Percentiles rank a stretch among this genome's conserved stretches.
Conservation (phyloP, 2,329 filamentous ascomycete genomes). For the Ophiostoma fasciatum region DNA sequence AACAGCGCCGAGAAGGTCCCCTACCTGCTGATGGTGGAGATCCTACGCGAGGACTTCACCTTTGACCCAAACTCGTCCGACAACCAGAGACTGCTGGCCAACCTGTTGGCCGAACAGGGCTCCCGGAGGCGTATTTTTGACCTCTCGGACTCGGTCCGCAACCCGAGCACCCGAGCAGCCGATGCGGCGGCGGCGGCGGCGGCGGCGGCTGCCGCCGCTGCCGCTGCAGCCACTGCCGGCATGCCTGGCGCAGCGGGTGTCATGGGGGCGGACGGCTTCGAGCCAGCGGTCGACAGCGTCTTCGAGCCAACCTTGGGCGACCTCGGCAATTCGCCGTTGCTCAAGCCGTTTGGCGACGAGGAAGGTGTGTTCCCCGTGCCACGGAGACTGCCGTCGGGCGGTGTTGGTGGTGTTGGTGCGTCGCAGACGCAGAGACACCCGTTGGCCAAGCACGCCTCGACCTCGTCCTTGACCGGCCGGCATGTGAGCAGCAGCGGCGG, state of each 20-base stretch:
- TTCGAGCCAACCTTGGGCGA: constrained; percentile 74
- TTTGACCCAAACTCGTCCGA: constrained; percentile 63
- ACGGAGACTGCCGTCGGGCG: background rate
- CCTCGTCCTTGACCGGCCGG: constrained; percentile 2
- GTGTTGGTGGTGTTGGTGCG: too few relatives aligned
- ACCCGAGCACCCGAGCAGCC: constrained; percentile 3
- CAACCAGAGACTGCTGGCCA: constrained; percentile 50
- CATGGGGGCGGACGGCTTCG: constrained; percentile 24
- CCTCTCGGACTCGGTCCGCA: constrained; percentile 49
- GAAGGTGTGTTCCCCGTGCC: background rate
- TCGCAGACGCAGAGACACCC: too few relatives aligned
- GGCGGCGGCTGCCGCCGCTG: constrained; percentile 20
- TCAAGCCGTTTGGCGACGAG: constrained; percentile 40
- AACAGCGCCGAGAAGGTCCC: constrained; percentile 81
- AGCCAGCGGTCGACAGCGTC: constrained; percentile 51
- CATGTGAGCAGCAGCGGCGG: constrained; percentile 6
- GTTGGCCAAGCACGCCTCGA: constrained; percentile 3
- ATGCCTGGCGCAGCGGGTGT: constrained; percentile 9
- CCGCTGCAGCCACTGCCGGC: constrained; percentile 13
- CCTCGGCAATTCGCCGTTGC: constrained; percentile 56
- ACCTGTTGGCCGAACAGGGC: constrained; percentile 41
- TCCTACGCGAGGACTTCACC: constrained; percentile 66
- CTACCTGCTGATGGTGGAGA: constrained; percentile 72
- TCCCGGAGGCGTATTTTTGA: constrained; percentile 50
- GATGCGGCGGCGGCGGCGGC: constrained; percentile 6